Evolutionary conservation across 1,284 basidiomycete genomes (phyloP).

Genomic region (Puccinia polysora): DNA sequence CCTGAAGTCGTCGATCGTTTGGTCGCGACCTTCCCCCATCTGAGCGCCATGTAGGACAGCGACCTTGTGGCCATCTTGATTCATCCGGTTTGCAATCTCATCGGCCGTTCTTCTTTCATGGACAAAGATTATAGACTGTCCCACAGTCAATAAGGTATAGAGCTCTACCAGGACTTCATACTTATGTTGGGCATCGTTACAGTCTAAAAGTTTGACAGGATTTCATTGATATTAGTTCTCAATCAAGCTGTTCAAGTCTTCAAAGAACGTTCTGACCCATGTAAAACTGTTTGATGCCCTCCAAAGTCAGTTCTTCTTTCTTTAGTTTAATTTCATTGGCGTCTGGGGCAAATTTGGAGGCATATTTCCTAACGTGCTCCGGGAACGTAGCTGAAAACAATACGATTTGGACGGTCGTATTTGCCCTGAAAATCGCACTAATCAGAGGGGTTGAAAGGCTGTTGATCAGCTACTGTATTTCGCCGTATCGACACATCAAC

Average conservation of each 20-base stretch:
- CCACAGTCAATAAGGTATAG: slow-evolving; percentile 33
- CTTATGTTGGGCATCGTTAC: slow-evolving; percentile 74
- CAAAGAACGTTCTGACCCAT: slow-evolving; percentile 59
- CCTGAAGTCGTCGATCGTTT: slow-evolving; percentile 89
- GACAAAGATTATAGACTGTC: slow-evolving; percentile 47
- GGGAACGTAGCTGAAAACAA: slow-evolving; percentile 99
- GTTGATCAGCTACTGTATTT: too few relatives aligned
- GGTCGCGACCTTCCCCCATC: slow-evolving; percentile 79
- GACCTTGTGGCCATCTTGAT: slow-evolving; percentile 88
- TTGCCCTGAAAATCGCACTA: slow-evolving; percentile 29
- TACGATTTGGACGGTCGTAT: slow-evolving; percentile 70
- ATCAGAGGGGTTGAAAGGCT: not conserved
- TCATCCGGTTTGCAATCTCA: slow-evolving; percentile 83
- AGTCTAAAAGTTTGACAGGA: slow-evolving; percentile 44
- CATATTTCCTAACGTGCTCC: slow-evolving; percentile 82
- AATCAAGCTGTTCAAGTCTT: not conserved
- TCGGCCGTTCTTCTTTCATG: slow-evolving; percentile 61
- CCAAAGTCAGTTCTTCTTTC: slow-evolving; percentile 88
- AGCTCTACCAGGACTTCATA: slow-evolving; percentile 83
- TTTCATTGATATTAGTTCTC: not conserved
- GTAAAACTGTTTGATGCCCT: slow-evolving; percentile 95
- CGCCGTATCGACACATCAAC: not conserved
- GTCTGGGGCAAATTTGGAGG: slow-evolving; percentile 81
- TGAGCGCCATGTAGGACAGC: slow-evolving; percentile 93
- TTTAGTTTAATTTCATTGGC: slow-evolving; percentile 96